Percentiles rank a stretch among this genome's conserved stretches.
These are phyloP conservation scores for Bruguiera parviflora DNA, from an alignment of 345 rosid species.

Conservation along the genomic window DNA sequence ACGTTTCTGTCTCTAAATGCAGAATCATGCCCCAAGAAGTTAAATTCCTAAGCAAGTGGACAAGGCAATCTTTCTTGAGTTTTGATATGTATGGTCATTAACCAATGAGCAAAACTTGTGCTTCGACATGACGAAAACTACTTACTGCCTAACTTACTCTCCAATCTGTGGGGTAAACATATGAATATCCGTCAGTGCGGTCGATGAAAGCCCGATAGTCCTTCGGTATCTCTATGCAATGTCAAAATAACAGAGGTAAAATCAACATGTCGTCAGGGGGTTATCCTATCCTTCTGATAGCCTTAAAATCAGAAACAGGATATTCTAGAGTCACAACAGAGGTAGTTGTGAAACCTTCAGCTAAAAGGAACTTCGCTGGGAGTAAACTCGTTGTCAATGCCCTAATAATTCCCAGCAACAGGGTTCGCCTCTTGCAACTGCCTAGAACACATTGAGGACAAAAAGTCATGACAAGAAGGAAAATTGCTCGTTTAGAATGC, in stretches of 20 bases:
- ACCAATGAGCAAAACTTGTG: constrained; percentile 2
- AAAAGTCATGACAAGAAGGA: background rate
- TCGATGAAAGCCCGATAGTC: constrained; percentile 62
- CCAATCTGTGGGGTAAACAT: constrained; percentile 88
- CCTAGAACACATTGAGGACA: constrained; percentile 23
- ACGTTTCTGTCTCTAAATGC: constrained; percentile 72
- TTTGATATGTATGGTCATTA: background rate
- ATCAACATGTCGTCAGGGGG: background rate
- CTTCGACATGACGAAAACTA: background rate
- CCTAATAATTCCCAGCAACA: constrained; percentile 67
- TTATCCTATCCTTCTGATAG: background rate
- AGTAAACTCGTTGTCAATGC: constrained; percentile 47
- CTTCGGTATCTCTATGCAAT: constrained; percentile 56
- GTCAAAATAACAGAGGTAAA: constrained; percentile 4
- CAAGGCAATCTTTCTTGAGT: background rate
- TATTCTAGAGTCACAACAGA: background rate
- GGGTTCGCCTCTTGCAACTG: constrained; percentile 53
- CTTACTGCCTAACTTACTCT: constrained; percentile 44
- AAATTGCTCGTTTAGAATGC: background rate
- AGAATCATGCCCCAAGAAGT: constrained; percentile 84
- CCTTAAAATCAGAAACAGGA: background rate
- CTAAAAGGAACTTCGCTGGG: constrained; percentile 49
- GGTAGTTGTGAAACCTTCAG: constrained; percentile 50
- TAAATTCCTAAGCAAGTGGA: constrained; percentile 52
- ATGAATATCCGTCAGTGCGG: constrained; percentile 68